Evolutionary conservation across 1,284 basidiomycete species (phyloP), one percentile per base, ranked within the genome.

Genomic region (Puccinia novopanici): DNA sequence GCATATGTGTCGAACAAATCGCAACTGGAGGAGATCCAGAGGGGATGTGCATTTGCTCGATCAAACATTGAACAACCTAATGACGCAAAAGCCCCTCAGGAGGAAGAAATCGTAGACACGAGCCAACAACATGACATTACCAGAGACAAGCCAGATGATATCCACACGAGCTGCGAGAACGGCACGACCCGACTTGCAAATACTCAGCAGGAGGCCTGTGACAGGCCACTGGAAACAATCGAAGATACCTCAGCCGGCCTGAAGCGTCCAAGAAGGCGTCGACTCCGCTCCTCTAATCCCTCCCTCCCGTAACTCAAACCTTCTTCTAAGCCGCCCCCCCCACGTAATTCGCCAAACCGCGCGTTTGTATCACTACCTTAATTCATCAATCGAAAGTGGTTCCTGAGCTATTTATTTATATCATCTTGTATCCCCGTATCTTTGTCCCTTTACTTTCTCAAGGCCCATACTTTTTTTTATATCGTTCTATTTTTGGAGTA

Each of bases 1-100:
- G 77, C 77, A 24, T 80, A 61, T 65, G 77, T 80, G 13, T 30
- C 67, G 2, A 80, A 80, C 42, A 80, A 73, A 55, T 22, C 42
- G 12, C 59, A 73, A 73, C 57, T 70, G 13, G 77, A 80, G 19
- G 77, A 80, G 40, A 80, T 80, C 13, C 37, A 61, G 50, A 59
- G 13, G 12, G 70, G 67, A 13, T 80, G 48, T 17, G 70, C 54
- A 27, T 52, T 80, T 24, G 77, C 77, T 42, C 68, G 70, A 17
- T 48, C 77, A 22, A 80, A 80, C 34, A 80, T 80, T 30, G 77
- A 52, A n/a, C 48, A 37, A 3, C 27, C 70, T 34, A 70, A 65
- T 15, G 70, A 80, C 40, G 70, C 22, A 27, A 52, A 34, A 27
- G 45, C 52, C 13, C 34, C 1, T 15, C 50, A 50, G 34, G 55